A percentile compares a stretch with the other conserved stretches of the same genome.
These are phyloP conservation scores for Senna siamea DNA, from an alignment of 306 rosid species.

Conservation along the genomic window DNA sequence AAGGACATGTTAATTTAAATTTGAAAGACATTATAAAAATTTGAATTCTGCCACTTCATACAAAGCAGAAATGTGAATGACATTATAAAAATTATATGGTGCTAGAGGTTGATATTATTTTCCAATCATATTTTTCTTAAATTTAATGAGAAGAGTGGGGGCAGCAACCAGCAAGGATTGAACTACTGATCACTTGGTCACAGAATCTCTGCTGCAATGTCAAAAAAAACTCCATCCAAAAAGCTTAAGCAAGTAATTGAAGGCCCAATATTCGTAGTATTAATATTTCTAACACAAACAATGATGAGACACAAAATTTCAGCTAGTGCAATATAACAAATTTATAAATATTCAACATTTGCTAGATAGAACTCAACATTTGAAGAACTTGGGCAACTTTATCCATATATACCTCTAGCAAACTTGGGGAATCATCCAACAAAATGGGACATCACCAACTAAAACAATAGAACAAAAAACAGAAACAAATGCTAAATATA, in stretches of 20 bases:
- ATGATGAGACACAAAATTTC: neutral
- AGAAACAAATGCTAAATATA: neutral
- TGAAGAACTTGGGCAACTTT: neutral
- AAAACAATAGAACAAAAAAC: too few species aligned
- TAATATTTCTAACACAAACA: neutral
- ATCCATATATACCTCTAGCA: neutral
- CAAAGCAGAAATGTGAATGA: neutral
- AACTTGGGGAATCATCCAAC: neutral
- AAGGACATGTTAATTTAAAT: constrained; percentile 20
- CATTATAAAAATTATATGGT: neutral
- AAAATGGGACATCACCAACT: neutral
- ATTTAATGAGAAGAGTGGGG: neutral
- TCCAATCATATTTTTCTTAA: neutral
- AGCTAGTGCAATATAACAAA: neutral
- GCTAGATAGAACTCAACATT: neutral
- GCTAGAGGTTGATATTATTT: neutral
- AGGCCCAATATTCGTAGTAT: neutral
- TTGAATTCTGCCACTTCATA: neutral
- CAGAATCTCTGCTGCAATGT: neutral
- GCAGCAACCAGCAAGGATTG: neutral
- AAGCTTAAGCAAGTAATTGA: neutral
- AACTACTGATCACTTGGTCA: neutral
- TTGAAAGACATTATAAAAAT: neutral
- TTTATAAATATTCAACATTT: neutral
- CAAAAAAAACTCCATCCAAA: neutral